Base-by-base conservation (phyloP, 306 rosid species). In the Vicia sativa region DNA sequence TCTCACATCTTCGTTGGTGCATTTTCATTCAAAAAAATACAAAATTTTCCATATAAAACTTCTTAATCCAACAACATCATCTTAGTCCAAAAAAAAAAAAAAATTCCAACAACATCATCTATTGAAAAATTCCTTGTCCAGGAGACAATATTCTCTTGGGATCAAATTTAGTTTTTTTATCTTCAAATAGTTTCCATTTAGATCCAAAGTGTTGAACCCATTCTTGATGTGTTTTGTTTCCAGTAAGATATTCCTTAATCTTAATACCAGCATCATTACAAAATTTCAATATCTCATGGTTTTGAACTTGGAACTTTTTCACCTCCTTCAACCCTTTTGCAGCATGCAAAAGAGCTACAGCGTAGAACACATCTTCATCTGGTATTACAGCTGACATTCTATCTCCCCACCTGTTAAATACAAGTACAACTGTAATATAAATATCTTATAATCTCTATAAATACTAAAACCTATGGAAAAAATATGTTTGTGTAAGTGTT, bases 71-170 rank as follows among this genome's bases (percentile, higher is more conserved):
- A 45, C 10, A 37, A 70, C 2, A 26, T 58, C 46, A n/a, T 23
- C 19, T 7, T n/a, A n/a, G n/a, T n/a, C n/a, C n/a, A n/a, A n/a
- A n/a, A n/a, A n/a, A n/a, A n/a, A n/a, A n/a, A n/a, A n/a, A n/a
- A n/a, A n/a, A n/a, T n/a, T n/a, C n/a, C n/a, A n/a, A n/a, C n/a
- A n/a, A n/a, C n/a, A n/a, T n/a, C n/a, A n/a, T n/a, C n/a, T n/a
- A 64, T 3, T 54, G 49, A 79, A 91, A 91, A 68, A 91, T 83
- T 52, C 73, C 75, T 65, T 91, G 96, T 13, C 96, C 97, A 0
- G 96, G 91, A 6, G 93, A 77, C 49, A 91, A 70, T 59, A 88
- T 81, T 38, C 29, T 74, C 8, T 76, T 80, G 35, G 96, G 96
- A 60, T 88, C 97, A 68, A 74, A 86, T 67, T 23, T 7, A 23